Evolutionary conservation across 2,329 filamentous ascomycete species (phyloP), one percentile per base, ranked within the genome.

Genomic region (Pseudonectria buxi): DNA sequence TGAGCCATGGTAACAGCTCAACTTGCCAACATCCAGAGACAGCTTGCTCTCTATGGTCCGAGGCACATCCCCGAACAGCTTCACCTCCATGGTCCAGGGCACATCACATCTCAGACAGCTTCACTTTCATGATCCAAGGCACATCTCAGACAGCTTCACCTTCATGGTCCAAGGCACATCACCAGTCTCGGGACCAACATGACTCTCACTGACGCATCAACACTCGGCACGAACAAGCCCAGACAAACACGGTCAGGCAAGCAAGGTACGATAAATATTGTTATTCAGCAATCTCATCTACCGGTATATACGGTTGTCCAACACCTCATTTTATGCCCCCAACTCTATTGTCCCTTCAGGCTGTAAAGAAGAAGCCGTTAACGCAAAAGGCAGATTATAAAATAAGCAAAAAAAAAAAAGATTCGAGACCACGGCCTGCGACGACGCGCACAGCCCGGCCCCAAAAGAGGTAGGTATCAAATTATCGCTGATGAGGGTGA

Each of bases 311-410:
- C 37, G 41, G 33, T 33, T 37, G 39, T 37, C 30, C 37, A 33
- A 36, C 42, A 14, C 40, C 37, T 46, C 32, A 26, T 42, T 51
- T 49, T 50, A 22, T 28, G 32, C 40, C 36, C 41, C 35, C 28
- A 28, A 48, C 48, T 51, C 48, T 50, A 39, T 41, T 29, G 24
- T 41, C 42, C 27, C 36, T 39, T 28, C 40, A 36, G 43, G 42
- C 44, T 44, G 32, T 36, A 37, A 46, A 39, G 30, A 39, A 46
- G 38, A 52, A 49, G 43, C 49, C 49, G 49, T 51, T 51, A 50
- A 52, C 43, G 30, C 49, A 44, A 50, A 27, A 50, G 40, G 40
- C 49, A 50, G 49, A 43, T 44, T 36, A 50, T 40, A 30, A 40
- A 51, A 46, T n/a, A 32, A 37, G 32, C 36, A 40, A 44, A 49